Evolutionary conservation across 176 grass and related monocot species (phyloP).

Genomic region (Carex littledalei): DNA sequence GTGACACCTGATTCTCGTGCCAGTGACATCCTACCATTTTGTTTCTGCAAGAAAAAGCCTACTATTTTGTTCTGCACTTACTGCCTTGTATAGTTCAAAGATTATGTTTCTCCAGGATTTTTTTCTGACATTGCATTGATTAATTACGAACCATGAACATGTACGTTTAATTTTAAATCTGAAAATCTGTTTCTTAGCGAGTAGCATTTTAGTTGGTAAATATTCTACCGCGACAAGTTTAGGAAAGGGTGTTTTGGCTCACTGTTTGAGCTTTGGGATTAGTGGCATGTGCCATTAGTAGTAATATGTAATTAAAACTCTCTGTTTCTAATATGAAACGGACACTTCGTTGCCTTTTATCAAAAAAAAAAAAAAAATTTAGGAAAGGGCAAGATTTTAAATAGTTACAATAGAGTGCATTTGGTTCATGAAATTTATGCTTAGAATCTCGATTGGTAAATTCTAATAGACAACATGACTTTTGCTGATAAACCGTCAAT

Average conservation of each 20-base stretch:
- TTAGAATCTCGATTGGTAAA: neutral
- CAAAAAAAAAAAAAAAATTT: no score
- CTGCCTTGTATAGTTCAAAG: neutral
- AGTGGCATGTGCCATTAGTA: no score
- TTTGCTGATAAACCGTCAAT: neutral
- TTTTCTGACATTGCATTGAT: neutral
- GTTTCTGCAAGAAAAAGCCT: neutral
- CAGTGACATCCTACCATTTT: conserved; percentile 1
- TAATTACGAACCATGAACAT: neutral
- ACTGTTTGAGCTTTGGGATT: no score
- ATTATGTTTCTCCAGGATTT: neutral
- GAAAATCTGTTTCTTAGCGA: neutral
- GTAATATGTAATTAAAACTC: no score
- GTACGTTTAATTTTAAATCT: neutral
- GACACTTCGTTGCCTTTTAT: no score
- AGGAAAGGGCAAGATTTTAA: neutral
- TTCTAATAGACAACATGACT: neutral
- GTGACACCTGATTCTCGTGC: conserved; percentile 20
- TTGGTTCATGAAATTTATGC: neutral
- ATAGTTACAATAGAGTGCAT: neutral
- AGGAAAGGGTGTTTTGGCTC: no score
- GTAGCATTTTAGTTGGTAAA: neutral
- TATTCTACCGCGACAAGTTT: neutral
- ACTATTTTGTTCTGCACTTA: neutral
- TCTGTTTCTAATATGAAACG: no score